A percentile compares a stretch with the other conserved stretches of the same genome.
These are phyloP conservation scores for Bimuria novae-zelandiae DNA, from an alignment of 2,329 filamentous ascomycete genomes.

Conservation along the genomic window DNA sequence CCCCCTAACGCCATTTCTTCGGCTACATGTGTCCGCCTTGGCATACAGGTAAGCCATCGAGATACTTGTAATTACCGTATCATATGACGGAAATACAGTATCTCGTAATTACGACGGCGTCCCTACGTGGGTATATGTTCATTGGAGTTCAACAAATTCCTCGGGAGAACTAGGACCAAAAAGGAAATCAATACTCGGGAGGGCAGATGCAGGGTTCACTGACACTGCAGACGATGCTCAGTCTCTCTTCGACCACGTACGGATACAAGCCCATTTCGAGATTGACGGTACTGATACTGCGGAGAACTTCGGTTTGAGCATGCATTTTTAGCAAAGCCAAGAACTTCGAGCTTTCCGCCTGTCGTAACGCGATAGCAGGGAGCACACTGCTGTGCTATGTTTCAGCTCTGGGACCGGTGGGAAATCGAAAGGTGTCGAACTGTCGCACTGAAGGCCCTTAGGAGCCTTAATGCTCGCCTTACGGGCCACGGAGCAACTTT, in stretches of 20 bases:
- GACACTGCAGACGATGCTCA: conserved; percentile 8
- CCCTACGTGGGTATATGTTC: too few species aligned
- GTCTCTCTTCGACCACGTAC: conserved; percentile 10
- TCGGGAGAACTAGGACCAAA: too few species aligned
- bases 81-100: too few species aligned
- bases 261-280: background rate
- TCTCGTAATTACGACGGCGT: too few species aligned
- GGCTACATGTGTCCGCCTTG: too few species aligned
- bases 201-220: too few species aligned
- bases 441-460: conserved; percentile 27
- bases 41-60: too few species aligned
- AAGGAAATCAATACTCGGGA: too few species aligned
- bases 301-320: conserved; percentile 5
- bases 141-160: too few species aligned
- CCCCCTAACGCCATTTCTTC: too few species aligned
- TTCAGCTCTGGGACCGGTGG: conserved; percentile 32
- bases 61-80: too few species aligned
- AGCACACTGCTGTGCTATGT: conserved; percentile 22
- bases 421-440: conserved; percentile 27
- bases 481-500: too few species aligned
- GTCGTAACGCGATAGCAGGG: conserved; percentile 17
- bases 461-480: conserved; percentile 21
- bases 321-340: conserved; percentile 10
- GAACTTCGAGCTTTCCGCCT: conserved; percentile 23
- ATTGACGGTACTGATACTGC: conserved; percentile 4